Percentiles rank a stretch among this genome's conserved stretches.
These are phyloP conservation scores for Penicillium paneum DNA, from an alignment of 2,329 filamentous ascomycete species.

Conservation along the genomic window DNA sequence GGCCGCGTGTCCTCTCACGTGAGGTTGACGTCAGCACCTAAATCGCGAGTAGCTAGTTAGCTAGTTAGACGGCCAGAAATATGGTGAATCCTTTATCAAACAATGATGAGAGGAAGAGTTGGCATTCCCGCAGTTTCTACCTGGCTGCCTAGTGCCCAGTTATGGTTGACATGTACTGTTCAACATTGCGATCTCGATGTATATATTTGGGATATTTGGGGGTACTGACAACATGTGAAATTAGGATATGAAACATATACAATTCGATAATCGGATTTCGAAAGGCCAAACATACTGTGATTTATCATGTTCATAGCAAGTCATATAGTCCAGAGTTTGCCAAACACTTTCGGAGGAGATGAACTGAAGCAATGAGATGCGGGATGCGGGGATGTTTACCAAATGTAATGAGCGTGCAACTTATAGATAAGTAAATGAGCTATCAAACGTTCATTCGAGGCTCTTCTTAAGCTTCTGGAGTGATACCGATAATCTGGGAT, in stretches of 20 bases:
- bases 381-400: background rate
- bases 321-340: background rate
- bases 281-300: background rate
- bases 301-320: background rate
- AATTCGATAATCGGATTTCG: background rate
- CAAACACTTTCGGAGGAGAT: background rate
- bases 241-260: background rate
- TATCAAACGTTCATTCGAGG: background rate
- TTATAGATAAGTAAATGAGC: background rate
- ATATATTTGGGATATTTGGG: background rate
- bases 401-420: no score
- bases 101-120: background rate
- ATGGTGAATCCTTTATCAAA: background rate
- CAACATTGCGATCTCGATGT: background rate
- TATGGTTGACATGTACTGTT: conserved; percentile 3
- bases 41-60: background rate
- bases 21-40: conserved; percentile 19
- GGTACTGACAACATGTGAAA: background rate
- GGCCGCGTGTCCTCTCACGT: conserved; percentile 26
- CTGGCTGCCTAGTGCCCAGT: background rate
- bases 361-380: background rate
- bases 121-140: background rate
- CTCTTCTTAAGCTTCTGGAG: conserved; percentile 9
- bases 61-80: background rate
- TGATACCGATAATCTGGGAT: conserved; percentile 1